A percentile compares a stretch with the other conserved stretches of the same genome.
Conservation (phyloP, 257 asterid species). For the Solanum sitiens region DNA sequence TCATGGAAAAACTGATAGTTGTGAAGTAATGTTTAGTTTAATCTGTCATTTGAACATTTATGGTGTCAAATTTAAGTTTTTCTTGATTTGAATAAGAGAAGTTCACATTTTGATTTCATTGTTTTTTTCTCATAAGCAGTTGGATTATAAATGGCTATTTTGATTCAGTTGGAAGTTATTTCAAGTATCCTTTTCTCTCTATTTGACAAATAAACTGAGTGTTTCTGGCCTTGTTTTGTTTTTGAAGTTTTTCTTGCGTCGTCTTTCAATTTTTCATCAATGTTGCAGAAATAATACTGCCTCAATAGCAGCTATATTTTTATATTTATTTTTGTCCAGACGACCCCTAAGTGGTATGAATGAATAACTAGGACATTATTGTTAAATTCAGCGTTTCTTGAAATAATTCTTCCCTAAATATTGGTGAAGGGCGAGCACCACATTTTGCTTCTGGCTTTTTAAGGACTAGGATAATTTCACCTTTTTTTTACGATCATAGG, state of each 20-base stretch:
- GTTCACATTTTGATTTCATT: neutral
- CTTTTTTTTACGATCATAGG: neutral
- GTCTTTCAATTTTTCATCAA: neutral
- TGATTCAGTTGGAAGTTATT: neutral
- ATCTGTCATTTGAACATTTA: neutral
- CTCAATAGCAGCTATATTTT: accelerated
- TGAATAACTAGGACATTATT: neutral
- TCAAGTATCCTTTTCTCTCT: neutral
- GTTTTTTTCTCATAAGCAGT: neutral
- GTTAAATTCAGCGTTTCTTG: neutral
- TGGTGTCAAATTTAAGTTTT: neutral
- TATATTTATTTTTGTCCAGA: accelerated
- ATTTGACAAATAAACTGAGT: neutral
- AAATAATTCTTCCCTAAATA: neutral
- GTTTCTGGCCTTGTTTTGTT: neutral
- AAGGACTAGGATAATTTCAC: neutral
- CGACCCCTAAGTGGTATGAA: neutral
- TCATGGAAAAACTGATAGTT: neutral
- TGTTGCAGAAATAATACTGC: neutral
- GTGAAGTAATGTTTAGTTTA: neutral
- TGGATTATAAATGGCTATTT: neutral
- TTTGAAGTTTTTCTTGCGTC: neutral
- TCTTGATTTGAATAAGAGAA: neutral
- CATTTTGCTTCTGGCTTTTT: neutral
- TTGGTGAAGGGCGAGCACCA: neutral